These are phyloP conservation scores for Macrocybe gigantea DNA, from an alignment of 768 basidiomycete species.

Conservation along the genomic window DNA sequence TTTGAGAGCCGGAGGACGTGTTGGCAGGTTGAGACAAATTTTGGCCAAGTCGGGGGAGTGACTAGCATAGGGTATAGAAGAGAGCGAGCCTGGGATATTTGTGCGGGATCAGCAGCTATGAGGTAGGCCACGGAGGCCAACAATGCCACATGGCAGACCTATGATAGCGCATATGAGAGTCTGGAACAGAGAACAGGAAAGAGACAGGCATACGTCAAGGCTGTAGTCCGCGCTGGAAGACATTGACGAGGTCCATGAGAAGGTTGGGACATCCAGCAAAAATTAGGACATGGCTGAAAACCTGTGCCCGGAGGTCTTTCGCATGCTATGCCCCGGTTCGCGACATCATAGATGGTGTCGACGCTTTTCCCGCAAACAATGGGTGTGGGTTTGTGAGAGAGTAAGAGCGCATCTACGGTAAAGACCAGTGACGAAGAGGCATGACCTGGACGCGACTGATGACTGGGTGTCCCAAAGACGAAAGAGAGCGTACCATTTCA, in stretches of 20 bases:
- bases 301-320: constrained; percentile 73
- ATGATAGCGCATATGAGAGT: not conserved
- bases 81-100: constrained; percentile 54
- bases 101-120: constrained; percentile 51
- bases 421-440: too few species aligned
- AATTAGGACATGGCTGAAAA: constrained; percentile 63
- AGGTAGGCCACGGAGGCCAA: constrained; percentile 67
- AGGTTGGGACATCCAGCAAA: constrained; percentile 73
- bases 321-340: constrained; percentile 66
- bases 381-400: constrained; percentile 52
- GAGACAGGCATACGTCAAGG: constrained; percentile 45
- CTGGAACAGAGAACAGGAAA: not conserved
- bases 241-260: constrained; percentile 64
- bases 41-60: constrained; percentile 47
- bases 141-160: constrained; percentile 74
- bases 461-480: too few species aligned
- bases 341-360: constrained; percentile 72
- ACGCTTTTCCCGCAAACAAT: constrained; percentile 64
- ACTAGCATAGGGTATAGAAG: constrained; percentile 71
- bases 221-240: constrained; percentile 64
- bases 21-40: constrained; percentile 14
- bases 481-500: too few species aligned
- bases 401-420: constrained; percentile 21
- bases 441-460: too few species aligned
- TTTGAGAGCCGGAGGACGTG: constrained; percentile 19